Base-by-base conservation (phyloP, 106 monocot species). In the Acorus gramineus region DNA sequence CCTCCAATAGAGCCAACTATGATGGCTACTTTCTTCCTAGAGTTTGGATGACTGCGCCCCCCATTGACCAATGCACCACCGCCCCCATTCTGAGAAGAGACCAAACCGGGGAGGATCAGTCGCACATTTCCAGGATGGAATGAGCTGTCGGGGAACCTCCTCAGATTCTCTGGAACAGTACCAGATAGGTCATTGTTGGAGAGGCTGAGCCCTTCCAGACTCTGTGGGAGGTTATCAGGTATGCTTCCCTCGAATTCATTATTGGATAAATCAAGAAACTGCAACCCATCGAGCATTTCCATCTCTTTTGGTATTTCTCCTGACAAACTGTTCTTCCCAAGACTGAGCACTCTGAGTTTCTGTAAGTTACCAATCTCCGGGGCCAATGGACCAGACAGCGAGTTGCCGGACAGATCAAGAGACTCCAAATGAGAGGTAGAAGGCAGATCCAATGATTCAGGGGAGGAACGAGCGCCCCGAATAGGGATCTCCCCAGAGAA, bases 161-260 rank as follows among this genome's bases (percentile, higher is more conserved):
- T 76, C 70, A 91, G 67, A 72, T 61, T 79, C 68, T 65, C 50
- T 63, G 96, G 96, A 49, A 98, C 57, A 68, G 66, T 58, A 44
- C 96, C 96, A 47, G 80, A 81, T 44, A 98, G 70, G 77, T 91
- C 74, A 71, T 98, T 98, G 42, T 79, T 69, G 1, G 96, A 85
- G 42, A 98, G 73, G 71, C 88, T 85, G n/a, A 98, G 79, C 55
- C 62, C 63, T 49, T 68, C 82, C 52, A 98, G 62, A 60, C 63
- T 75, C 47, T 65, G 48, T 54, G 80, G 84, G 44, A 68, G 71
- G 63, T 90, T 66, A 46, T 96, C 73, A 11, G 95, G 95, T 14
- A 96, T 82, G 8, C 43, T 65, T 8, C 90, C 95, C 4, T 74
- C 72, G 44, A 96, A 87, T 7, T 83, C 69, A 65, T 96, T 96